Conservation (phyloP, 2,329 filamentous ascomycete species). For the Exophiala bonariae region DNA sequence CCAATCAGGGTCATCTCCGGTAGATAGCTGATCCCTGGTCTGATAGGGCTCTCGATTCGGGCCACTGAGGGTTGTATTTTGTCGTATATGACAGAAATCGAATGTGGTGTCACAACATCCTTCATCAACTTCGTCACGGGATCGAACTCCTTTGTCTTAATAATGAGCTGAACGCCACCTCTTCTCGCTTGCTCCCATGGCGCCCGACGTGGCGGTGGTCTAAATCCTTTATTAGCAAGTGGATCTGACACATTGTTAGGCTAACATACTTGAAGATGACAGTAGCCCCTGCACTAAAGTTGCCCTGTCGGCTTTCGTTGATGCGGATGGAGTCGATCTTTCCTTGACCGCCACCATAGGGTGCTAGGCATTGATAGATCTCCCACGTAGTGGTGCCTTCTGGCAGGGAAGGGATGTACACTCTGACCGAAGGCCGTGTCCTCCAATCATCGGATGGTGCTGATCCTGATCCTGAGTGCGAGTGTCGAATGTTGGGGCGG, state of each 20-base stretch:
- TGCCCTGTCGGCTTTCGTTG: slow-evolving; percentile 44
- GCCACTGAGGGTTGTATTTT: neutral
- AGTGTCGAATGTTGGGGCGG: neutral
- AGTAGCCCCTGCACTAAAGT: slow-evolving; percentile 43
- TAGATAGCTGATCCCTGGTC: slow-evolving; percentile 19
- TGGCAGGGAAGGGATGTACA: slow-evolving; percentile 40
- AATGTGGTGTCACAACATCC: neutral
- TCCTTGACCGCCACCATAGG: no score
- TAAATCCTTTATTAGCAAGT: slow-evolving; percentile 29
- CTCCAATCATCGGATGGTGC: slow-evolving; percentile 35
- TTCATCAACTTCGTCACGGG: neutral
- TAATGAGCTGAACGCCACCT: slow-evolving; percentile 13
- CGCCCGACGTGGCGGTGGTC: slow-evolving; percentile 41
- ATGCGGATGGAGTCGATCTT: slow-evolving; percentile 59
- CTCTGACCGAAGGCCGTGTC: slow-evolving; percentile 38
- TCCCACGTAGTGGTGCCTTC: slow-evolving; percentile 35
- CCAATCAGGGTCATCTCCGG: slow-evolving; percentile 20
- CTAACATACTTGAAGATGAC: slow-evolving; percentile 53
- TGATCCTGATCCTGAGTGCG: neutral
- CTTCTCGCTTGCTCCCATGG: slow-evolving; percentile 11
- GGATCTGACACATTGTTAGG: slow-evolving; percentile 48
- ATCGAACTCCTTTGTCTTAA: slow-evolving; percentile 1
- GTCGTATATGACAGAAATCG: slow-evolving; percentile 11
- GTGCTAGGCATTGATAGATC: slow-evolving; percentile 54
- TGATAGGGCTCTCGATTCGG: slow-evolving; percentile 17